Conservation (phyloP, 345 rosid genomes). For the Garcia nutans region DNA sequence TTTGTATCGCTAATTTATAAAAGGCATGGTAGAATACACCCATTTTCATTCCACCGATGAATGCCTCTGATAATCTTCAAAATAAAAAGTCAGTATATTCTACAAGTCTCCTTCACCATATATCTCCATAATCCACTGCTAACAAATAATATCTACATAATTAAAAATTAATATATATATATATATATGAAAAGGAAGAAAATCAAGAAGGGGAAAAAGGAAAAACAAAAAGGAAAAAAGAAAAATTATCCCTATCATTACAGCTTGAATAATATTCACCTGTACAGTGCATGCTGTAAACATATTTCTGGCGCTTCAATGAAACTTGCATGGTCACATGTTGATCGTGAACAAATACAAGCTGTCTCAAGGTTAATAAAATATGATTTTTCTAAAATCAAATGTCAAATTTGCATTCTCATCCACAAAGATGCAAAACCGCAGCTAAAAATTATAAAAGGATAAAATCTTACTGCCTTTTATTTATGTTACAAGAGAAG, state of each 20-base stretch:
- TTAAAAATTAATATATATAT: too few relatives aligned
- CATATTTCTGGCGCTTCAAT: not conserved
- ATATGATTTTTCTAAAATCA: not conserved
- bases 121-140: not conserved
- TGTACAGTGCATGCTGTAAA: not conserved
- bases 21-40: not conserved
- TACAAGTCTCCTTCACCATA: not conserved
- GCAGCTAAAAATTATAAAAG: constrained; percentile 3
- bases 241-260: not conserved
- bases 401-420: not conserved
- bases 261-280: constrained; percentile 5
- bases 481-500: constrained; percentile 3
- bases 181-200: too few relatives aligned
- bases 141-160: too few relatives aligned
- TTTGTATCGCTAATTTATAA: not conserved
- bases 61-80: not conserved
- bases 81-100: not conserved
- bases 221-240: not conserved
- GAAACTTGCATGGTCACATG: not conserved
- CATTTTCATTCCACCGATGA: not conserved
- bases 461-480: constrained; percentile 1
- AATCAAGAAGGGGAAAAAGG: not conserved
- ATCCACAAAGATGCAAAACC: constrained; percentile 8
- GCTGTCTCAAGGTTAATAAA: not conserved
- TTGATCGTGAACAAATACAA: not conserved